Conservation (phyloP, 208 protist genomes). For the Crithidia expoeki region DNA sequence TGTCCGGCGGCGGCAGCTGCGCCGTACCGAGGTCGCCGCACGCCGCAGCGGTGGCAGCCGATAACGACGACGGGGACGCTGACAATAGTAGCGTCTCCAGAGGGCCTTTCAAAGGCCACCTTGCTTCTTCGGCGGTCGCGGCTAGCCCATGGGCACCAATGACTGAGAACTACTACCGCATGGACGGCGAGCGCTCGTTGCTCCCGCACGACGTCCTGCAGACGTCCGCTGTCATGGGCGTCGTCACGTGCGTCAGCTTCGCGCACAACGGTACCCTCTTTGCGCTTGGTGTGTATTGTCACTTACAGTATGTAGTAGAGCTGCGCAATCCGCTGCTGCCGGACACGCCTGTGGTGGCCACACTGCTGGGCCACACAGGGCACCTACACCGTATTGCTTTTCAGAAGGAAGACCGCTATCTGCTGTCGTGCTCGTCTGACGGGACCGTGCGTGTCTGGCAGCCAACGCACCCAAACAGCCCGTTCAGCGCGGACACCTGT, state of each 20-base stretch:
- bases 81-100: neutral
- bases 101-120: too few species aligned
- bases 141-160: constrained; percentile 24
- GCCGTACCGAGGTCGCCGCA: constrained; percentile 31
- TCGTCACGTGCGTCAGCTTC: constrained; percentile 69
- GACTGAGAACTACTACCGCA: constrained; percentile 44
- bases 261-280: constrained; percentile 42
- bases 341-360: constrained; percentile 39
- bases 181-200: constrained; percentile 63
- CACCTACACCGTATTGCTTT: constrained; percentile 73
- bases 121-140: constrained; percentile 6
- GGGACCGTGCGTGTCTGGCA: constrained; percentile 75
- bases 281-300: constrained; percentile 62
- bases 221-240: constrained; percentile 47
- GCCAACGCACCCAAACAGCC: constrained; percentile 4
- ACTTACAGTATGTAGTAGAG: constrained; percentile 70
- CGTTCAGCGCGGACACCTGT: constrained; percentile 5
- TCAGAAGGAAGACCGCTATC: constrained; percentile 44
- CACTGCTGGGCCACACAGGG: constrained; percentile 58
- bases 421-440: constrained; percentile 80
- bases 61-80: neutral
- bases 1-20: constrained; percentile 36
- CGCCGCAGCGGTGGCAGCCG: neutral
- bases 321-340: constrained; percentile 47
- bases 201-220: constrained; percentile 59